These are phyloP conservation scores for Boletus fagicola DNA, from an alignment of 768 basidiomycete species.

Conservation along the genomic window DNA sequence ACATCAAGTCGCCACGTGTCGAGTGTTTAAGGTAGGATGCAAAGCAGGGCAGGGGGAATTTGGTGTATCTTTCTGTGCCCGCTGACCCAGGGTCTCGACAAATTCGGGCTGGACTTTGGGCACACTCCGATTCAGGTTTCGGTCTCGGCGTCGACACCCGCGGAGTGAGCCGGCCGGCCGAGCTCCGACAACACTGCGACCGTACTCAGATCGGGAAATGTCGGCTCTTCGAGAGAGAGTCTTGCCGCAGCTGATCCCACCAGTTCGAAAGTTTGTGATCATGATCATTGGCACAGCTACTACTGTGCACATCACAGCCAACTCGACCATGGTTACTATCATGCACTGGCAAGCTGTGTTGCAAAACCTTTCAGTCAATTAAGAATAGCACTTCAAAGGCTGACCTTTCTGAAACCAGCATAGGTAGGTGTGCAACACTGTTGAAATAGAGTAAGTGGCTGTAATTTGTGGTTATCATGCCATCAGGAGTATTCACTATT, in stretches of 20 bases:
- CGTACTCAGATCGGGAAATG: not conserved
- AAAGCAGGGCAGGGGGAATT: constrained; percentile 3
- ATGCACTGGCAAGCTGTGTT: not conserved
- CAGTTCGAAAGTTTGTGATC: not conserved
- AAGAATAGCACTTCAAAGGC: too few relatives aligned
- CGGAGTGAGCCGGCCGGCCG: not conserved
- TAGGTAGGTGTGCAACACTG: too few relatives aligned
- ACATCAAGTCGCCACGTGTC: constrained; percentile 1
- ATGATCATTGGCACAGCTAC: not conserved
- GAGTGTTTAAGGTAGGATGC: not conserved
- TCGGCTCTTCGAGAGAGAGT: not conserved
- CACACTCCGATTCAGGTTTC: not conserved
- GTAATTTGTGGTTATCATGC: too few relatives aligned
- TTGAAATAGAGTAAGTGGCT: too few relatives aligned
- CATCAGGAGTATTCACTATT: too few relatives aligned
- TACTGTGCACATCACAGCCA: too few relatives aligned
- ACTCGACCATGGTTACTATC: not conserved
- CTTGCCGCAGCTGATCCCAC: not conserved
- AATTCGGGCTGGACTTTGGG: not conserved
- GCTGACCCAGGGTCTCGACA: not conserved
- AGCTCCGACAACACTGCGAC: not conserved
- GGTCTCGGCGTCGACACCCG: not conserved
- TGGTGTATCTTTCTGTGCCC: not conserved
- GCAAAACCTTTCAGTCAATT: not conserved
- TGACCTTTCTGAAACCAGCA: too few relatives aligned